Base-by-base conservation (phyloP, 805 yeast genomes). In the Myxozyma monticola region DNA sequence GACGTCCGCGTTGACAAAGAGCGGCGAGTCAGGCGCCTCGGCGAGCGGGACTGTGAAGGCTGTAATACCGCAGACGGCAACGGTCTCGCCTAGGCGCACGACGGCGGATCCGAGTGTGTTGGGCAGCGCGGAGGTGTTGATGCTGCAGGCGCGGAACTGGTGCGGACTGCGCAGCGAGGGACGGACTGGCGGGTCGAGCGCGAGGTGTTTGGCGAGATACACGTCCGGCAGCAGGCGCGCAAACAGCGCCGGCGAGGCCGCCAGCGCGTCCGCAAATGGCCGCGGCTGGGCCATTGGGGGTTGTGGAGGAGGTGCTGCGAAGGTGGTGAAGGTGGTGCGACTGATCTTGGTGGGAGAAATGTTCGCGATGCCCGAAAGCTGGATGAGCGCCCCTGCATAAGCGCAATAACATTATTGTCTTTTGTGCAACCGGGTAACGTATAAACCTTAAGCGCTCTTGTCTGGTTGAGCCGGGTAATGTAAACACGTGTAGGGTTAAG, bases 61-160 rank as follows among this genome's bases (percentile, higher is more conserved):
- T 7, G 59, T 44, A 20, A 54, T 54, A 12, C 59, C 59, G 39
- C 59, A 54, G 12, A 51, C 48, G 30, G 56, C 59, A 20, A 47
- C 33, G 31, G 45, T 28, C 21, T 47, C 42, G 22, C 59, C 59
- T 14, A 54, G 25, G n/a, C 59, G 42, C 10, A 51, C 59, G 24
- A 54, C 52, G 4, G 59, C 52, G 20, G 59, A 54, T 14, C 59
- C 59, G 31, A 51, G 33, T 12, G 57, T 44, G 45, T 39, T 37
- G 4, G 51, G 46, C 2, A 54, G 37, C 6, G 59, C 44, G n/a
- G 46, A 30, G 12, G 53, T 37, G 47, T 50, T 42, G 37, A 54
- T 46, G 2, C 40, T 34, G 30, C 38, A 21, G 10, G 21, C 10
- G 26, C 59, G 47, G 42, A 54, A 54, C 25, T 34, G 40, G 12